phyloP scores from a whole-genome alignment of 1,139 yeast species.

The Yamadazyma triangularis region DNA sequence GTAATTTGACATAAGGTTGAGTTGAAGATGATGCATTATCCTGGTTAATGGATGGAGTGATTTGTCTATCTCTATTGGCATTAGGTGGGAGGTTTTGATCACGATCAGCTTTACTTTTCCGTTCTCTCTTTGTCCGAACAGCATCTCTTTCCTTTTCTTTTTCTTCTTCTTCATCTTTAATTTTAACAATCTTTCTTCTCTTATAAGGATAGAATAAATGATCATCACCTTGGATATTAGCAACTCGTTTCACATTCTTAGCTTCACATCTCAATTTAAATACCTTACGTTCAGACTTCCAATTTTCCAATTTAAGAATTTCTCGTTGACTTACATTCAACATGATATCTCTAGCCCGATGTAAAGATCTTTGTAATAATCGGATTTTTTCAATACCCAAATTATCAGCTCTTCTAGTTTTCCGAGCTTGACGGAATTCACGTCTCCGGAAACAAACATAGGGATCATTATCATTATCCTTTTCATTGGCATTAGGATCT shows the following conservation, averaged over 20 bases:
- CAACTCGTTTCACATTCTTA: slow-evolving; percentile 66
- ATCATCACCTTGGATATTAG: slow-evolving; percentile 81
- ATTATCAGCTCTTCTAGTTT: slow-evolving; percentile 91
- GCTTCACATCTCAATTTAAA: slow-evolving; percentile 70
- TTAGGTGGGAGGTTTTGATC: slow-evolving; percentile 1
- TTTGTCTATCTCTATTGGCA: slow-evolving; percentile 3
- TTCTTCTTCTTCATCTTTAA: slow-evolving; percentile 37
- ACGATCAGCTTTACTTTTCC: slow-evolving; percentile 12
- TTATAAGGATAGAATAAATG: slow-evolving; percentile 78
- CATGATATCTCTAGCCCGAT: slow-evolving; percentile 68
- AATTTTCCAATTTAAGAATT: slow-evolving; percentile 51
- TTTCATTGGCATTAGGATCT: slow-evolving; percentile 70
- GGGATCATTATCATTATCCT: slow-evolving; percentile 89
- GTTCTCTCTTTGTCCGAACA: slow-evolving; percentile 19
- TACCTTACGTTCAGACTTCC: slow-evolving; percentile 57
- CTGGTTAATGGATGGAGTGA: slow-evolving; percentile 47
- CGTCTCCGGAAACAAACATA: slow-evolving; percentile 94
- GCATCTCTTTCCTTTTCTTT: slow-evolving; percentile 18
- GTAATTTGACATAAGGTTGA: slow-evolving; percentile 82
- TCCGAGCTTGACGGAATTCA: slow-evolving; percentile 92
- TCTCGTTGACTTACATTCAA: slow-evolving; percentile 75
- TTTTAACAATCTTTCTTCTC: slow-evolving; percentile 53
- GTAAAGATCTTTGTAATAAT: slow-evolving; percentile 69
- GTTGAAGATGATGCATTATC: slow-evolving; percentile 27
- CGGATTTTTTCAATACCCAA: slow-evolving; percentile 85